Conservation (phyloP, 805 yeast genomes). For the Suhomyces pyralidae region DNA sequence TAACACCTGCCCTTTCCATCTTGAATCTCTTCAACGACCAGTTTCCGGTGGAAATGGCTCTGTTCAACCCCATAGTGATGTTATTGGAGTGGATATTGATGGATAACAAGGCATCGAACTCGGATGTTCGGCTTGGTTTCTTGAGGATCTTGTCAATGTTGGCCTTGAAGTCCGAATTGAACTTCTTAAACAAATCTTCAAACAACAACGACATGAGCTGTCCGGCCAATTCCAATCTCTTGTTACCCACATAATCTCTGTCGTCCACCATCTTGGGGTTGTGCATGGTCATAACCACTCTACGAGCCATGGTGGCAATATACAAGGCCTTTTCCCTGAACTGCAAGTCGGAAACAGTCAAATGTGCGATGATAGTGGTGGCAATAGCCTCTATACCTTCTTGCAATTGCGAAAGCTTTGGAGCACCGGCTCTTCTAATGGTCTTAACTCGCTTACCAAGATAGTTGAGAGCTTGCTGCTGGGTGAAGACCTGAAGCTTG, state of each 20-base stretch:
- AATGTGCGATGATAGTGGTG: conserved; percentile 92
- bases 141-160: conserved; percentile 90
- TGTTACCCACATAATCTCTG: conserved; percentile 97
- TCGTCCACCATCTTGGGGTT: conserved; percentile 96
- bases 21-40: conserved; percentile 98
- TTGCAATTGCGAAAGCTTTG: conserved; percentile 74
- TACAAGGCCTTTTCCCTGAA: conserved; percentile 93
- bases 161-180: conserved; percentile 91
- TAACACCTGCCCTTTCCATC: conserved; percentile 99
- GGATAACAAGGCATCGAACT: conserved; percentile 87
- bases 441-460: conserved; percentile 92
- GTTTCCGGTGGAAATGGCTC: conserved; percentile 98
- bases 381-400: conserved; percentile 98
- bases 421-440: conserved; percentile 79
- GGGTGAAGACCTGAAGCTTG: conserved; percentile 79
- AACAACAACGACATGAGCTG: conserved; percentile 92
- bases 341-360: conserved; percentile 78
- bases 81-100: conserved; percentile 90
- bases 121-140: conserved; percentile 91
- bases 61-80: conserved; percentile 88
- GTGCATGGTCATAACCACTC: conserved; percentile 93
- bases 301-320: conserved; percentile 93
- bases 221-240: conserved; percentile 95
- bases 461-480: conserved; percentile 88
- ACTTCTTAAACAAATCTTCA: conserved; percentile 96